Evolutionary conservation across 768 basidiomycete species (phyloP).

Genomic region (Hericium alpestre): DNA sequence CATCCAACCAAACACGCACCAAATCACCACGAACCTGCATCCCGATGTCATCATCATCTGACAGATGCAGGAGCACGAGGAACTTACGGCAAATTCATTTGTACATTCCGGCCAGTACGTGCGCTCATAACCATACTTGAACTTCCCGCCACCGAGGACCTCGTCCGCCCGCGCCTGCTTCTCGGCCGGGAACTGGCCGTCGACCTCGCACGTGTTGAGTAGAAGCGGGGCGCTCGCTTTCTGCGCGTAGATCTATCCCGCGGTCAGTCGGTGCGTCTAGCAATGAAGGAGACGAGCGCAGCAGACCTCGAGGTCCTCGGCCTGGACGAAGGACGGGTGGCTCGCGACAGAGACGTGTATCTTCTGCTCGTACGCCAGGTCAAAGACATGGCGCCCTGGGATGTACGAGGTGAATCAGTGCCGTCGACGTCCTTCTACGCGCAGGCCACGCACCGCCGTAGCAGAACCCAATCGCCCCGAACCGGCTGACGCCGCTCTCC

Average conservation of each 20-base stretch:
- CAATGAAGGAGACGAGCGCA: not conserved
- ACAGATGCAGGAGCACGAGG: conserved; percentile 12
- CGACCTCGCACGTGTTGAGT: conserved; percentile 30
- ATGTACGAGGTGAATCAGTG: not conserved
- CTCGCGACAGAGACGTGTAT: conserved; percentile 30
- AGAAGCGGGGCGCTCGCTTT: conserved; percentile 29
- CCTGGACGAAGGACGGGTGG: conserved; percentile 37
- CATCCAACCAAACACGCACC: conserved; percentile 16
- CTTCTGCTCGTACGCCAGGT: conserved; percentile 32
- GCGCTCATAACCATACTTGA: conserved; percentile 26
- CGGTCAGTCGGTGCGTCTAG: not conserved
- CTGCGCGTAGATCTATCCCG: conserved; percentile 17
- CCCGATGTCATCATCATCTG: too few relatives aligned
- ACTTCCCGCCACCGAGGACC: conserved; percentile 14
- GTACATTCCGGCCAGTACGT: conserved; percentile 26
- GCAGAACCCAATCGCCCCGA: conserved; percentile 22
- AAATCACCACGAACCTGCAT: conserved; percentile 19
- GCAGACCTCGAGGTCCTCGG: conserved; percentile 28
- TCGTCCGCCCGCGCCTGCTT: conserved; percentile 25
- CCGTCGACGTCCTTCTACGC: not conserved
- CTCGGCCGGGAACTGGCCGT: conserved; percentile 23
- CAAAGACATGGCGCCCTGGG: conserved; percentile 7
- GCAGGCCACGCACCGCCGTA: conserved; percentile 8
- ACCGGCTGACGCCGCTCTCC: conserved; percentile 19
- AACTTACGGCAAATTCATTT: conserved; percentile 29